phyloP scores from a whole-genome alignment of 805 yeast genomes.

The Nakazawaea laoshanensis region DNA sequence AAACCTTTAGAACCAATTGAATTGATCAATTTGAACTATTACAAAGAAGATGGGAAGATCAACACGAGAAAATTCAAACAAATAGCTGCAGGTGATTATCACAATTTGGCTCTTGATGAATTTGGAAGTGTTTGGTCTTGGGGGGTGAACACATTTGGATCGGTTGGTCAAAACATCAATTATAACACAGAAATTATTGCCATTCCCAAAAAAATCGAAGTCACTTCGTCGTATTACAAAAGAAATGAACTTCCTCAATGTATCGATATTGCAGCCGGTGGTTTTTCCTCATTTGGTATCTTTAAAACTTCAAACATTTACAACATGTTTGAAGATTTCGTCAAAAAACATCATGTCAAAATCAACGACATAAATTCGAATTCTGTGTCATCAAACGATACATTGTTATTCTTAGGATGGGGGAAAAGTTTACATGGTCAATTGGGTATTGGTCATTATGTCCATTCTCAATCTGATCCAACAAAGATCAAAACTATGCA shows the following conservation, averaged over 20 bases:
- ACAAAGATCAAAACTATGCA: constrained; percentile 41
- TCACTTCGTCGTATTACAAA: constrained; percentile 30
- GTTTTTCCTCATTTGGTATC: constrained; percentile 51
- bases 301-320: constrained; percentile 27
- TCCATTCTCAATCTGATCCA: constrained; percentile 70
- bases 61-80: constrained; percentile 36
- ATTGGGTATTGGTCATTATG: constrained; percentile 68
- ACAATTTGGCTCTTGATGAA: constrained; percentile 61
- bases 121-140: constrained; percentile 73
- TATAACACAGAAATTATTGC: constrained; percentile 62
- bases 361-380: constrained; percentile 2
- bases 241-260: constrained; percentile 37
- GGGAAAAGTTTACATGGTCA: constrained; percentile 87
- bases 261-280: constrained; percentile 57
- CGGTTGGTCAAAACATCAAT: constrained; percentile 63
- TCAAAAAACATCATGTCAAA: constrained; percentile 14
- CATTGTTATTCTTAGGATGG: constrained; percentile 44
- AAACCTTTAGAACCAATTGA: constrained; percentile 39
- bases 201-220: constrained; percentile 51
- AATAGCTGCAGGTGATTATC: constrained; percentile 69
- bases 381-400: constrained; percentile 14
- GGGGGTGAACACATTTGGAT: constrained; percentile 84
- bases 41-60: constrained; percentile 15
- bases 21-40: constrained; percentile 48
- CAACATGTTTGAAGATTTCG: constrained; percentile 23